A percentile compares a stretch with the other conserved stretches of the same genome.
Evolutionary conservation across 176 grass and related monocot species (phyloP).

Genomic region (Rhipidocladum racemiflorum): DNA sequence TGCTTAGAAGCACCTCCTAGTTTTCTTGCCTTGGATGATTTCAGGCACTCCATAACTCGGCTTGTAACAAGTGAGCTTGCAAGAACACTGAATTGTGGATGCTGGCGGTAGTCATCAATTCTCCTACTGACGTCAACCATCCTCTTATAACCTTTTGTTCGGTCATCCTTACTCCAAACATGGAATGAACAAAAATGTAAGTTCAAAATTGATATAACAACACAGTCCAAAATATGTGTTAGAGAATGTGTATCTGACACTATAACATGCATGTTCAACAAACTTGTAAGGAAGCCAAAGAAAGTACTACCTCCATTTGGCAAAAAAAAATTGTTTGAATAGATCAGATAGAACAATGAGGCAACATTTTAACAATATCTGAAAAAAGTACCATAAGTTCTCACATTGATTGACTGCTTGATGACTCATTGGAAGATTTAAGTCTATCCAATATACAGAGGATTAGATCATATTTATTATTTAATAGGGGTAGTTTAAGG

Average conservation of each 20-base stretch:
- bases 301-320: neutral
- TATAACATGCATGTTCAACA: slow-evolving; percentile 2
- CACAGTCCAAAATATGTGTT: neutral
- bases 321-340: too few relatives aligned
- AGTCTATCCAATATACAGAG: slow-evolving; percentile 17
- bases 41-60: slow-evolving; percentile 65
- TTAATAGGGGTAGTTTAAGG: slow-evolving; percentile 14
- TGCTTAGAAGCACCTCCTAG: too few relatives aligned
- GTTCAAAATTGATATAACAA: slow-evolving; percentile 24
- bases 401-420: neutral
- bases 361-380: neutral
- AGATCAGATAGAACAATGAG: too few relatives aligned
- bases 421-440: slow-evolving; percentile 23
- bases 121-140: slow-evolving; percentile 66
- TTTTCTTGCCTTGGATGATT: slow-evolving; percentile 72
- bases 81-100: slow-evolving; percentile 67
- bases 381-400: neutral
- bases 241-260: neutral
- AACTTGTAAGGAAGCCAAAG: slow-evolving; percentile 18
- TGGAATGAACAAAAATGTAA: slow-evolving; percentile 31
- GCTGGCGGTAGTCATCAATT: slow-evolving; percentile 73
- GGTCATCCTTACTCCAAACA: slow-evolving; percentile 62
- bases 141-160: slow-evolving; percentile 81
- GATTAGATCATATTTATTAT: neutral
- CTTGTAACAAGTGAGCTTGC: slow-evolving; percentile 65